phyloP scores from a whole-genome alignment of 257 asterid genomes.

The Solanum commersonii region DNA sequence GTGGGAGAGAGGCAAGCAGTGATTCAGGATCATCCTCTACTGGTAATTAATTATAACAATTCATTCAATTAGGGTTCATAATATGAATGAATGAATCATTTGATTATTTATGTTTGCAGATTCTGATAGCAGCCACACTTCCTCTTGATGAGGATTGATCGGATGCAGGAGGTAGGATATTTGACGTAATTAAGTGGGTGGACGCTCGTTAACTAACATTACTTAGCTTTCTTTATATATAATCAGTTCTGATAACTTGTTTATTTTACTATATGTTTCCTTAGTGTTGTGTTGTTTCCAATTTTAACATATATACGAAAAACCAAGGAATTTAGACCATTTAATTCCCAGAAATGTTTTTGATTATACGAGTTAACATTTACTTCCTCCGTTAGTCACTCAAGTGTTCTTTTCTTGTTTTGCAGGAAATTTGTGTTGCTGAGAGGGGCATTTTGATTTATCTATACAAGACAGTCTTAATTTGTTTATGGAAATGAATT shows the following conservation, averaged over 20 bases:
- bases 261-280: too few species aligned
- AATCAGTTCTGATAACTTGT: too few species aligned
- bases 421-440: not conserved
- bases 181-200: too few species aligned
- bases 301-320: not conserved
- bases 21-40: not conserved
- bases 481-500: too few species aligned
- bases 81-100: too few species aligned
- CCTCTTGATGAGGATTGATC: constrained; percentile 20
- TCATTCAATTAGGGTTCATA: too few species aligned
- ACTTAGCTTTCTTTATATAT: too few species aligned
- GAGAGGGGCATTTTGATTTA: not conserved
- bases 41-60: too few species aligned
- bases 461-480: too few species aligned
- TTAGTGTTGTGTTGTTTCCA: not conserved
- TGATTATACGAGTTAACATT: not conserved
- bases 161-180: constrained; percentile 19
- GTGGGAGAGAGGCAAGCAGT: not conserved
- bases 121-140: constrained; percentile 16
- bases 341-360: not conserved
- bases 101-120: too few species aligned
- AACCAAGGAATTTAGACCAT: not conserved
- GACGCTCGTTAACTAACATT: not conserved
- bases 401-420: not conserved
- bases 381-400: not conserved